Percentiles rank a stretch among this genome's conserved stretches.
Conservation (phyloP, 169 alveolate species). For the Cryptosporidium felis region DNA sequence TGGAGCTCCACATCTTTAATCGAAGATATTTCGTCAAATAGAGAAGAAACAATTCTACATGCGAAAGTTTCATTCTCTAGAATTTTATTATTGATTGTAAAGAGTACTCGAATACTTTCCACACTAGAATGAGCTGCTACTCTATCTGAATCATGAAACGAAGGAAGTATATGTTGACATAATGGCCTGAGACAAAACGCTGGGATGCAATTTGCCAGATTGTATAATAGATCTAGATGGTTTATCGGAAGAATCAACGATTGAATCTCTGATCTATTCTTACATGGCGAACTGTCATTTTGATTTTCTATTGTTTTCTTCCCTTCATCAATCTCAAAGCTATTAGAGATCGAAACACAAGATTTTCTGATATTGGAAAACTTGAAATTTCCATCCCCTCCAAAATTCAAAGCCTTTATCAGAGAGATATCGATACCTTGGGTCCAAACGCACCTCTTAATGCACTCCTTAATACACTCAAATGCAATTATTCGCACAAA, state of each 20-base stretch:
- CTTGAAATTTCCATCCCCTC: neutral
- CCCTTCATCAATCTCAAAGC: neutral
- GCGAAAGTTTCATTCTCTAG: conserved; percentile 51
- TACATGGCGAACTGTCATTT: neutral
- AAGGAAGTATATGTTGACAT: conserved; percentile 62
- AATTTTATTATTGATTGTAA: conserved; percentile 30
- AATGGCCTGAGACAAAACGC: conserved; percentile 58
- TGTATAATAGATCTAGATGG: conserved; percentile 7
- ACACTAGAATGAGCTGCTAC: conserved; percentile 54
- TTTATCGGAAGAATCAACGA: conserved; percentile 47
- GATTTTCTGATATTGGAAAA: neutral
- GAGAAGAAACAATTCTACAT: conserved; percentile 39
- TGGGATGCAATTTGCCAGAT: conserved; percentile 42
- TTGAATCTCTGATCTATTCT: conserved; percentile 14
- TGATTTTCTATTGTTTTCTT: neutral
- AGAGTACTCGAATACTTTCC: conserved; percentile 39
- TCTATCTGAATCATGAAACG: conserved; percentile 59
- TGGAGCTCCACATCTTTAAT: conserved; percentile 45
- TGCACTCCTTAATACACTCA: conserved; percentile 58
- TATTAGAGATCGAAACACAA: neutral
- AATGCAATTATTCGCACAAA: conserved; percentile 42
- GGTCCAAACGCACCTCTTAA: conserved; percentile 64
- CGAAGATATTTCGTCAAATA: conserved; percentile 55
- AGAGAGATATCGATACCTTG: conserved; percentile 16
- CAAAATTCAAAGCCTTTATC: neutral